Percentiles rank a stretch among this genome's conserved stretches.
phyloP scores from a whole-genome alignment of 2,329 filamentous ascomycete genomes.

The Xylaria sp. region DNA sequence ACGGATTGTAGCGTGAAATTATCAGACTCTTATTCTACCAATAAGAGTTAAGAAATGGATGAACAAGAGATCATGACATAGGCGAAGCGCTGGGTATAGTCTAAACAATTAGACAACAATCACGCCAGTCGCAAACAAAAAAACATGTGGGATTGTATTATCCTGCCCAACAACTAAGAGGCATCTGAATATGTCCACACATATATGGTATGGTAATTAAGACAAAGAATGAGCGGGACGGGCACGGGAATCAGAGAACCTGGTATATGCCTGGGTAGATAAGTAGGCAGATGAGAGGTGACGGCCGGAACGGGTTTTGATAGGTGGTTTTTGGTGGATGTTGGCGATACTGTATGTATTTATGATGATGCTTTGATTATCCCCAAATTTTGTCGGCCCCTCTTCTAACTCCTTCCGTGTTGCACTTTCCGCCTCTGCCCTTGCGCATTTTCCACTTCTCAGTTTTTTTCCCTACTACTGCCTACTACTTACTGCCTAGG shows the following conservation, averaged over 20 bases:
- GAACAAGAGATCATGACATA: constrained; percentile 7
- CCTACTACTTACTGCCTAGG: background rate
- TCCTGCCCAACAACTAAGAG: background rate
- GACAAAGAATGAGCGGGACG: constrained; percentile 4
- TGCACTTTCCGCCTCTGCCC: constrained; percentile 10
- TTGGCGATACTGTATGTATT: constrained; percentile 22
- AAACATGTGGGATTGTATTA: constrained; percentile 2
- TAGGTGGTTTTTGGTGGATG: constrained; percentile 16
- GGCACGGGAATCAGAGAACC: constrained; percentile 5
- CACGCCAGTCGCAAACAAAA: constrained; percentile 9
- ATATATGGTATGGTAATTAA: constrained; percentile 12
- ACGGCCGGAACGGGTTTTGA: constrained; percentile 15
- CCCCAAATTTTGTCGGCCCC: constrained; percentile 18
- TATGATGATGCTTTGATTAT: constrained; percentile 41
- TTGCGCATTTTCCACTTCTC: constrained; percentile 19
- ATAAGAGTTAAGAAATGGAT: background rate
- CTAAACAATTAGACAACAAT: constrained; percentile 6
- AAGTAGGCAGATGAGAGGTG: background rate
- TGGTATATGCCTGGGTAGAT: constrained; percentile 14
- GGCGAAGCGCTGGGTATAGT: constrained; percentile 1
- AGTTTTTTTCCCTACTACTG: constrained; percentile 9
- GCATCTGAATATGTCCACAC: constrained; percentile 3
- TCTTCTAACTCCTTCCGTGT: constrained; percentile 13
- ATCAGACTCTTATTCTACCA: background rate
- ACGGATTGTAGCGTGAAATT: constrained; percentile 2